A percentile compares a stretch with the other conserved stretches of the same genome.
Evolutionary conservation across 2,329 filamentous ascomycete genomes (phyloP).

Genomic region (Colletotrichum godetiae): DNA sequence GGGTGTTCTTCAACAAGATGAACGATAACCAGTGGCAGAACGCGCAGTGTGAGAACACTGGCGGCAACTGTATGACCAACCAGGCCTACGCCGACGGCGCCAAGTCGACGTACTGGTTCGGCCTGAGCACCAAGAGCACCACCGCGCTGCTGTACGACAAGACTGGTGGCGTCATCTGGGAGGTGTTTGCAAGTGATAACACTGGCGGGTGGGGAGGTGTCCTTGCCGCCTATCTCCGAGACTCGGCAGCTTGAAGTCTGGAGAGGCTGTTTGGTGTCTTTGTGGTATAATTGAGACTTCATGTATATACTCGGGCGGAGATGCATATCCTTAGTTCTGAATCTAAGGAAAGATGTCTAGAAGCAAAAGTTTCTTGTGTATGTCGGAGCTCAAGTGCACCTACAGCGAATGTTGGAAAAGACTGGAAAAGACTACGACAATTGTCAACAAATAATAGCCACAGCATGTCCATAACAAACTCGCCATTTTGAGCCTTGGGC

Average conservation of each 20-base stretch:
- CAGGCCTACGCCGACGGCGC: conserved; percentile 41
- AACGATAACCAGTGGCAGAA: conserved; percentile 39
- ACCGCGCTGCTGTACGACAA: conserved; percentile 44
- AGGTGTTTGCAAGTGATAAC: conserved; percentile 38
- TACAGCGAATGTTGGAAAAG: neutral
- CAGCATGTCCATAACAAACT: neutral
- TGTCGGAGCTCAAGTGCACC: neutral
- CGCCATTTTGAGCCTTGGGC: neutral
- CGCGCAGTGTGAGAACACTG: conserved; percentile 38
- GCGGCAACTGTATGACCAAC: conserved; percentile 40
- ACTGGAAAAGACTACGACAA: neutral
- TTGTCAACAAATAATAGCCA: neutral
- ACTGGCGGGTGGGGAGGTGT: conserved; percentile 44
- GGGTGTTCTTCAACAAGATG: conserved; percentile 50
- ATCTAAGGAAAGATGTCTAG: neutral
- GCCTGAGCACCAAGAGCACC: conserved; percentile 42
- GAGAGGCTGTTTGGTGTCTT: neutral
- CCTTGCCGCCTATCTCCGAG: conserved; percentile 44
- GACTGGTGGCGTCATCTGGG: conserved; percentile 32
- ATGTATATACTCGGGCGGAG: neutral
- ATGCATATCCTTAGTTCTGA: neutral
- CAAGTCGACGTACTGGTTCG: conserved; percentile 42
- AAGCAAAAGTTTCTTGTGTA: neutral
- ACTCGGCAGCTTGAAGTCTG: conserved; percentile 20
- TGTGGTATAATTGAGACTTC: neutral